Conservation (phyloP, 805 yeast genomes). For the Ogataea methanolica region DNA sequence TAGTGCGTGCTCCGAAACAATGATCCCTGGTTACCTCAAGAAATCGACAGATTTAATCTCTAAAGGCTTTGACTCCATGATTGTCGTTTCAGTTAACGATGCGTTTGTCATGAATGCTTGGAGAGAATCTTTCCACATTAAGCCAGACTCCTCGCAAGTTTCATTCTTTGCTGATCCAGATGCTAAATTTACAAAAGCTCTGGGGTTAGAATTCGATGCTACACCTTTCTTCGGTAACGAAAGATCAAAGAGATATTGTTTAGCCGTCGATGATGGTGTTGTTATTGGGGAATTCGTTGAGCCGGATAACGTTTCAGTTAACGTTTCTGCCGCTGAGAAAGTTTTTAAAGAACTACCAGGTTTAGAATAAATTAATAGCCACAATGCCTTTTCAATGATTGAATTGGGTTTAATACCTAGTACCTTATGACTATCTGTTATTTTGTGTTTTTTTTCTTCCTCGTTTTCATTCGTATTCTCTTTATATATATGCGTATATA, state of each 20-base stretch:
- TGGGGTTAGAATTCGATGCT: conserved; percentile 74
- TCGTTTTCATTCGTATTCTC: background rate
- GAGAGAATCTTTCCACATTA: conserved; percentile 44
- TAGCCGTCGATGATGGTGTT: conserved; percentile 69
- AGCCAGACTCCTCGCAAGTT: conserved; percentile 15
- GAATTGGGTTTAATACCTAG: background rate
- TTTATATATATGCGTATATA: too few species aligned
- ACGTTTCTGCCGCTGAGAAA: conserved; percentile 44
- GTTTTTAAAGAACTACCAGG: conserved; percentile 33
- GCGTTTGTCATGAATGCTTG: conserved; percentile 82
- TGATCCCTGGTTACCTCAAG: conserved; percentile 69
- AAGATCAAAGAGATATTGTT: conserved; percentile 73
- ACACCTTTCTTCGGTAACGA: conserved; percentile 68
- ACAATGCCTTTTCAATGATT: background rate
- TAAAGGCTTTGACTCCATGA: conserved; percentile 62
- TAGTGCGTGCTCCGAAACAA: conserved; percentile 69
- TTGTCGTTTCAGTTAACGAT: conserved; percentile 79
- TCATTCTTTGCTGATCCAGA: conserved; percentile 72
- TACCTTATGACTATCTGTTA: background rate
- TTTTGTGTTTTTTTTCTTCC: background rate
- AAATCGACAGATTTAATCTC: conserved; percentile 46
- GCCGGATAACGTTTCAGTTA: conserved; percentile 74
- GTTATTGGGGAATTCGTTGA: conserved; percentile 66
- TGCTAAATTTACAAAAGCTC: conserved; percentile 62
- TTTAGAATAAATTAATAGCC: conserved; percentile 11